Conservation (phyloP, 139 green algal genomes). For the Mesotaenium endlicherianum region DNA sequence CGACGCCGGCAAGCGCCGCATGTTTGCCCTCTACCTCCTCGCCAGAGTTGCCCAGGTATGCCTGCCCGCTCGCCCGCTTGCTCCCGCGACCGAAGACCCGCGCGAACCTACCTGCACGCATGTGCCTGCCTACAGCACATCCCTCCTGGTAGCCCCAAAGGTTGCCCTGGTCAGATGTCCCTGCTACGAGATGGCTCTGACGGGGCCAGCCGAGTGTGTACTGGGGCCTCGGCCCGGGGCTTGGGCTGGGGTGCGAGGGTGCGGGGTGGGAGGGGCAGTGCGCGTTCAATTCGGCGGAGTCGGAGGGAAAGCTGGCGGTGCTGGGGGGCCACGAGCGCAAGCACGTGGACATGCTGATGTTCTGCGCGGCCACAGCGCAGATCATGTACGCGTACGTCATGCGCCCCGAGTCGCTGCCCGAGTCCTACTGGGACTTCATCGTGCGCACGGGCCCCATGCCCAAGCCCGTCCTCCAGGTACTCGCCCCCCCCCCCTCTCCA, state of each 20-base stretch:
- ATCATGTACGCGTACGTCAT: conserved; percentile 55
- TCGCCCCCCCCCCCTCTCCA: background rate
- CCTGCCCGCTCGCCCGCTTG: too few relatives aligned
- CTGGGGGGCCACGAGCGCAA: conserved; percentile 2
- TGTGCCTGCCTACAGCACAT: too few relatives aligned
- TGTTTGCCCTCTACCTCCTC: conserved; percentile 56
- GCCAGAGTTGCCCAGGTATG: conserved; percentile 41
- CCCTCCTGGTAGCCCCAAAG: too few relatives aligned
- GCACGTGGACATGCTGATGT: conserved; percentile 53
- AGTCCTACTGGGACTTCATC: conserved; percentile 59
- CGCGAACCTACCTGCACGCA: too few relatives aligned
- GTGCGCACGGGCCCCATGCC: conserved; percentile 50
- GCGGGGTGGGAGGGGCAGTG: too few relatives aligned
- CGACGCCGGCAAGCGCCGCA: conserved; percentile 43
- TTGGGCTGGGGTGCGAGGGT: too few relatives aligned
- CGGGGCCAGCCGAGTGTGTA: too few relatives aligned
- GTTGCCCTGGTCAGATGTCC: too few relatives aligned
- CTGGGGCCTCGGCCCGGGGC: too few relatives aligned
- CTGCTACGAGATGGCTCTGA: too few relatives aligned
- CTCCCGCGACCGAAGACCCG: too few relatives aligned
- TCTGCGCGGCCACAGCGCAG: conserved; percentile 39
- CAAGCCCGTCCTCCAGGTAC: conserved; percentile 44
- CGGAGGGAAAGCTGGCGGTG: conserved; percentile 35
- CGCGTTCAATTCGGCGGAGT: conserved; percentile 52
- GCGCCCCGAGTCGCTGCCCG: conserved; percentile 54